phyloP scores from a whole-genome alignment of 192 early-diverging fungal genomes.

The Anaeromyces robustus region DNA sequence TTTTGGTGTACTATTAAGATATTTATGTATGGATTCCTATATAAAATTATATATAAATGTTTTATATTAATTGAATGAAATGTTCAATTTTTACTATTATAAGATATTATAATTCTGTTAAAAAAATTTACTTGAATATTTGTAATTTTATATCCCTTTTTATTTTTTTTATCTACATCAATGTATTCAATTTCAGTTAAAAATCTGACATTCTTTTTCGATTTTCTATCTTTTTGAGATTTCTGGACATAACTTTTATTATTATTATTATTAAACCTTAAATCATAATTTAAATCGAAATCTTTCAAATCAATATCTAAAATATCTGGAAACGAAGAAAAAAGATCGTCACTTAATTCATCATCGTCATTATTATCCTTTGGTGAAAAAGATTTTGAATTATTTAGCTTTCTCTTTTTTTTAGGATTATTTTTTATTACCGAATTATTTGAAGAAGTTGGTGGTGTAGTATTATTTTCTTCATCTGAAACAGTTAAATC shows the following conservation, averaged over 20 bases:
- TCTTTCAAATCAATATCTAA: neutral
- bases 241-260: too few species aligned
- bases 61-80: too few species aligned
- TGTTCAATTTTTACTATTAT: too few species aligned
- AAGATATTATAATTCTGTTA: too few species aligned
- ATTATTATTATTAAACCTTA: too few species aligned
- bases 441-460: neutral
- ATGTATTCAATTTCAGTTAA: neutral
- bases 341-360: neutral
- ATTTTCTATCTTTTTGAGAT: too few species aligned
- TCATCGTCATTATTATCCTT: neutral
- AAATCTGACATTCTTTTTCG: neutral
- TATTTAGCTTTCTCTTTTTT: neutral
- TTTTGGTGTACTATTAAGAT: neutral
- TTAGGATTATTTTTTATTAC: neutral
- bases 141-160: neutral
- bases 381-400: neutral
- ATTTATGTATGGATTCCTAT: neutral
- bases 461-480: neutral
- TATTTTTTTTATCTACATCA: neutral
- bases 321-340: neutral
- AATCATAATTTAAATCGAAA: too few species aligned
- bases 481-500: neutral
- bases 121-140: neutral
- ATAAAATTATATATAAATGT: neutral